Conservation (phyloP, 768 basidiomycete species). For the Chalciporus chontae region DNA sequence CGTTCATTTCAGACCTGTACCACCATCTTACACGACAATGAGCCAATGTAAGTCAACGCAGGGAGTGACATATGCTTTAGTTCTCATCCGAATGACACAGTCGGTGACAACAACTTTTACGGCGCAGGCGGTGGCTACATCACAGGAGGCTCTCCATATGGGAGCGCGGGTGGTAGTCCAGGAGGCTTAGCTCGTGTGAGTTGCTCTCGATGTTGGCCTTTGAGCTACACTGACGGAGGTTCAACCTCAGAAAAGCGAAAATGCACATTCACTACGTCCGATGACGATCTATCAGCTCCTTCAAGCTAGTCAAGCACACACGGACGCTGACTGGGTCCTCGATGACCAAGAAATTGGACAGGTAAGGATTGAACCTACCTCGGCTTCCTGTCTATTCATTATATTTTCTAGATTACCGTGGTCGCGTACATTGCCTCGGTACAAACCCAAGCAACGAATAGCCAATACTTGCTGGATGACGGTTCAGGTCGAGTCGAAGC, state of each 20-base stretch:
- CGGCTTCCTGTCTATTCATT: conserved; percentile 1
- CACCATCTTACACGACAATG: conserved; percentile 28
- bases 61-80: background rate
- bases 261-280: conserved; percentile 57
- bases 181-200: conserved; percentile 46
- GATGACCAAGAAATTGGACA: conserved; percentile 80
- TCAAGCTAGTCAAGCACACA: conserved; percentile 76
- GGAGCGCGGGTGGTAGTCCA: conserved; percentile 55
- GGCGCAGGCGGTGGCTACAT: conserved; percentile 54
- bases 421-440: conserved; percentile 73
- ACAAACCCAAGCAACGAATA: conserved; percentile 73
- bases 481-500: conserved; percentile 78
- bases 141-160: conserved; percentile 57
- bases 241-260: conserved; percentile 32
- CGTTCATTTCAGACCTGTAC: background rate
- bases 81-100: conserved; percentile 13
- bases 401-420: conserved; percentile 53
- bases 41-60: conserved; percentile 37
- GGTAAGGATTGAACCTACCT: conserved; percentile 36
- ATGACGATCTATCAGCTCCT: conserved; percentile 74
- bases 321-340: conserved; percentile 85
- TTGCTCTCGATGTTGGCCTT: conserved; percentile 1
- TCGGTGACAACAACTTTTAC: conserved; percentile 41
- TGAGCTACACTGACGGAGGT: background rate
- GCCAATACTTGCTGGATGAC: conserved; percentile 78